Evolutionary conservation across 2,329 filamentous ascomycete species (phyloP), one percentile per base, ranked within the genome.

Genomic region (Calonectria honghensis): DNA sequence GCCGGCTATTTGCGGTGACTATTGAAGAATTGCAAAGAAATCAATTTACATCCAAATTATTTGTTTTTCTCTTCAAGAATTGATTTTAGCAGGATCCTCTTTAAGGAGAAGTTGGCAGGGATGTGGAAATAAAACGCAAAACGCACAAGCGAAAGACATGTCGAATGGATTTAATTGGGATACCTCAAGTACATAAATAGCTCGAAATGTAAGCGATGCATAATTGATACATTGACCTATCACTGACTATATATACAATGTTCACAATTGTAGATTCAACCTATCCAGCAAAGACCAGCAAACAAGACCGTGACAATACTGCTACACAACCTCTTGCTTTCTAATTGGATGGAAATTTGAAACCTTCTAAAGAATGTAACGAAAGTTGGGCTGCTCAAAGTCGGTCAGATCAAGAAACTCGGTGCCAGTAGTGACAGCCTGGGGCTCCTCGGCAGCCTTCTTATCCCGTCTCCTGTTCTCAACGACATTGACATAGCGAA

Each of bases 381-480:
- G 77, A 61, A 81, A 80, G 37, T 61, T 48, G 0, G 77, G 73
- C 41, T 81, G 78, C 70, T 80, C 73, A 39, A 78, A 80, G 29
- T 81, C 79, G 4, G 80, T 79, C 45, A 80, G 24, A 63, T 81
- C 80, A 51, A 79, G 45, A 45, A 81, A 79, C 72, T 80, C 75
- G 3, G 77, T 78, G 24, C 77, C 74, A 7, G 66, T 50, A 5
- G 65, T 50, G 4, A 41, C 35, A 6, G 37, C 48, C 45, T 78
- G 69, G 0, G 72, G 68, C 32, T 75, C 27, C 41, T 80, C 78
- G 0, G 74, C 70, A 1, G 75, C 73, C 68, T 75, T 72, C 68
- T 82, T 83, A 29, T 84, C 80, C 18, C 80, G 75, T 14, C 79
- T 72, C 14, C 71, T 76, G 37, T 81, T 80, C 71, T 82, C 79